These are phyloP conservation scores for Calocera viscosa DNA, from an alignment of 768 basidiomycete genomes.

Conservation along the genomic window DNA sequence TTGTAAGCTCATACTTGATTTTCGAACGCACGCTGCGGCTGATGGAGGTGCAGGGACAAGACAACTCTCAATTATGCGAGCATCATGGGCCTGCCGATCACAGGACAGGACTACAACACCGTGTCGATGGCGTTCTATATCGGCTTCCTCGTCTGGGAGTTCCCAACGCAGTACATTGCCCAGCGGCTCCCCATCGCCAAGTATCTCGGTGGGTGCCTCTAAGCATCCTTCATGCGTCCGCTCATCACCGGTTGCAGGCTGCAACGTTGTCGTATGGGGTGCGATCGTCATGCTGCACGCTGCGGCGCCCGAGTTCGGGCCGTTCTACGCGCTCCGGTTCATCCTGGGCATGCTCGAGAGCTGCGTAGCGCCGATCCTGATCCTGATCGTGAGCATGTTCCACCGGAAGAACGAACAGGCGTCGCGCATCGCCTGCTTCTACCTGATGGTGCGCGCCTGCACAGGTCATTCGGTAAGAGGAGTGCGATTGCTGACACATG, in stretches of 20 bases:
- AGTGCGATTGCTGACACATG: neutral
- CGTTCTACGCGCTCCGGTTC: constrained; percentile 51
- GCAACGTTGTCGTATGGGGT: constrained; percentile 51
- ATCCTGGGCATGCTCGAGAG: constrained; percentile 55
- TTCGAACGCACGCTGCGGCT: neutral
- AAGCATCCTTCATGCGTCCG: constrained; percentile 8
- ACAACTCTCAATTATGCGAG: constrained; percentile 60
- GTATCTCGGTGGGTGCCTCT: constrained; percentile 39
- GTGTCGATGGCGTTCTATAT: constrained; percentile 53
- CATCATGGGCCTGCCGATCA: constrained; percentile 56
- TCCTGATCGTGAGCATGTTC: constrained; percentile 53
- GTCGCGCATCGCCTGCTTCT: constrained; percentile 50
- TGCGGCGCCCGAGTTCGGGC: constrained; percentile 42
- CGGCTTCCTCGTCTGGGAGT: constrained; percentile 46
- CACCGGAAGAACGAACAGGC: constrained; percentile 59
- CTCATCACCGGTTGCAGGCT: constrained; percentile 30
- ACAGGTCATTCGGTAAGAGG: neutral
- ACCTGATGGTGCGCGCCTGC: constrained; percentile 40
- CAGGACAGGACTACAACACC: constrained; percentile 38
- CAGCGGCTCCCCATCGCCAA: constrained; percentile 50
- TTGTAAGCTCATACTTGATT: constrained; percentile 31
- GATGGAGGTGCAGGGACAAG: constrained; percentile 40
- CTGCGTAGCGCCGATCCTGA: constrained; percentile 50
- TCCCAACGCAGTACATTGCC: constrained; percentile 52
- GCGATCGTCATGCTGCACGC: constrained; percentile 48